Evolutionary conservation across 176 grass and related monocot species (phyloP), one percentile per base, ranked within the genome.

Genomic region (Phoenix roebelenii): DNA sequence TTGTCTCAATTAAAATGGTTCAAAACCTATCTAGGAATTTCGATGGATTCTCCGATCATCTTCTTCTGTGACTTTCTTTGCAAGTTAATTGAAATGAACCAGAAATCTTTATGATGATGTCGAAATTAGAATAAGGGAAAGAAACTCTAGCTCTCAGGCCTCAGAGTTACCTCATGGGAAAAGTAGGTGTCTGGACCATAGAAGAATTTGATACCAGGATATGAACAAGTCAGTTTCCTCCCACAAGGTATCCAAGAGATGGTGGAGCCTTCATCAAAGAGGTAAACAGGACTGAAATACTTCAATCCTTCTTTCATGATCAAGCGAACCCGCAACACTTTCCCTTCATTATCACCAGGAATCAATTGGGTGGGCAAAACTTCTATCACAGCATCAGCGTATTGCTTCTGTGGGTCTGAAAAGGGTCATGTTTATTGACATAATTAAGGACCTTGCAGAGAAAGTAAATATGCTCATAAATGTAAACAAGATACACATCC

Each of bases 251-350:
- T 68, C 65, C 65, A 68, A 7, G 65, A 68, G 15, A 68, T 16
- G 50, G 65, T 68, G 24, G 65, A 68, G 51, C 65, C 65, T 55
- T 68, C 65, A 17, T 68, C 65, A 18, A 68, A 68, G 15, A 68
- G 52, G 52, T 68, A 68, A 6, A 68, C 52, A 0, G 65, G 52
- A 2, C 3, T 44, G 65, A 68, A 68, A 25, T 39, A 15, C n/a
- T 68, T 56, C 10, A 32, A 18, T 25, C 51, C 65, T 55, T 68
- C 65, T 18, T 68, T 68, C 65, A 55, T 55, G 18, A 68, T 68
- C 65, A 68, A 55, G 51, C 52, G 54, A 18, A 68, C 65, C 1
- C 65, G 65, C 52, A 68, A 18, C 51, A 68, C 65, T 25, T 56
- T 68, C 51, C 65, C 65, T 44, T 68, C 65, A 17, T 68, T 44